Percentiles rank a stretch among this genome's conserved stretches.
These are phyloP conservation scores for Trametes cubensis DNA, from an alignment of 768 basidiomycete species.

Conservation along the genomic window DNA sequence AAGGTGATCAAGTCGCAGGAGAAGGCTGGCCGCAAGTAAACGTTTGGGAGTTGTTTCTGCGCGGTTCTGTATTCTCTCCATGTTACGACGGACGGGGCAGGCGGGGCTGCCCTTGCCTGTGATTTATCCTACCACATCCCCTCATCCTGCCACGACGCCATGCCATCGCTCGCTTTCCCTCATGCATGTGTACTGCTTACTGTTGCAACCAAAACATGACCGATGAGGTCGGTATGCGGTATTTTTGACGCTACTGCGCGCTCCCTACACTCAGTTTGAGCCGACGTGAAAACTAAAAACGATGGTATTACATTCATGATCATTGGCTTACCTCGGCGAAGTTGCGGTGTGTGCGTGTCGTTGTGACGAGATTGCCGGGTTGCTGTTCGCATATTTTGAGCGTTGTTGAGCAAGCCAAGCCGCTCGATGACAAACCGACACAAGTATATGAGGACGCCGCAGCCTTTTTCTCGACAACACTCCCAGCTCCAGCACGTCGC, in stretches of 20 bases:
- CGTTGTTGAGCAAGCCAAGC: too few relatives aligned
- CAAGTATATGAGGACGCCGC: too few relatives aligned
- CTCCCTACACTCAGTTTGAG: too few relatives aligned
- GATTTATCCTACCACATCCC: constrained; percentile 14
- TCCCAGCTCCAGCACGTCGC: too few relatives aligned
- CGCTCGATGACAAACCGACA: too few relatives aligned
- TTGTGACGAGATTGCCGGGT: too few relatives aligned
- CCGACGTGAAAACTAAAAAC: too few relatives aligned
- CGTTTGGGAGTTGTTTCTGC: constrained; percentile 4
- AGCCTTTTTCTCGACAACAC: too few relatives aligned
- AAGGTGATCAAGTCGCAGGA: constrained; percentile 95
- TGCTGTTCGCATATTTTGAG: too few relatives aligned
- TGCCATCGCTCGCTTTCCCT: constrained; percentile 29
- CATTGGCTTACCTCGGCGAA: too few relatives aligned
- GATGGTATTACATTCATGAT: too few relatives aligned
- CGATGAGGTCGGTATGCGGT: constrained; percentile 34
- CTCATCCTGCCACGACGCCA: constrained; percentile 30
- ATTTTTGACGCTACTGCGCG: background rate
- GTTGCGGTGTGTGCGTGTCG: too few relatives aligned
- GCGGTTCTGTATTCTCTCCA: constrained; percentile 20
- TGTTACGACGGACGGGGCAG: constrained; percentile 20
- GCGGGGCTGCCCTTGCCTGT: constrained; percentile 13
- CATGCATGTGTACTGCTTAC: constrained; percentile 34
- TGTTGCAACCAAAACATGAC: constrained; percentile 33
- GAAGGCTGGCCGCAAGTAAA: constrained; percentile 40